Base-by-base conservation (phyloP, 148 eudicot genomes). In the Polygonum maritimum region DNA sequence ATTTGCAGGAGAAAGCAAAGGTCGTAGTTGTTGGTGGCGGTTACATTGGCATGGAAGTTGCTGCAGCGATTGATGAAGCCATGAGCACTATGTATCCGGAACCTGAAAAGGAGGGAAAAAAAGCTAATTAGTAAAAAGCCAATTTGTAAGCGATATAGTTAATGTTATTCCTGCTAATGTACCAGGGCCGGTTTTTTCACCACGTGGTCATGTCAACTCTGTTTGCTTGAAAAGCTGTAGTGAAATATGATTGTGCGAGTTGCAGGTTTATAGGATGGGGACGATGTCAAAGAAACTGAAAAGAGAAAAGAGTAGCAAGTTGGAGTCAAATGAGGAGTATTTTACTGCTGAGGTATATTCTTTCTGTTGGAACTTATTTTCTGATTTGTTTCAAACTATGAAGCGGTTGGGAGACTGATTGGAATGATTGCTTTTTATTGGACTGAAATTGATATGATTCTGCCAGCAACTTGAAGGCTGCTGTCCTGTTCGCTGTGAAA, bases 21-120 rank as follows among this genome's bases (percentile, higher is more conserved):
- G 89, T 92, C 75, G 99, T 91, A 15, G 85, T 95, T 2, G 96
- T 95, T 40, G 99, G 99, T 80, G 99, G 98, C 83, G 99, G 99
- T 73, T 95, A 95, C 78, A 92, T 95, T 78, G 99, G 99, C 80
- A 95, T 95, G 99, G 99, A 95, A 86, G 91, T 92, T 84, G 97
- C 97, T 75, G 99, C 99, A 55, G 97, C 99, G n/a, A n/a, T n/a
- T n/a, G n/a, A n/a, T n/a, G n/a, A n/a, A n/a, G n/a, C n/a, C n/a
- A n/a, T n/a, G n/a, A n/a, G n/a, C n/a, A n/a, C n/a, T n/a, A n/a
- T n/a, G n/a, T n/a, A n/a, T n/a, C n/a, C n/a, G n/a, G n/a, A n/a
- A n/a, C n/a, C n/a, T n/a, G n/a, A n/a, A n/a, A n/a, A n/a, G n/a
- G n/a, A n/a, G n/a, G n/a, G n/a, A n/a, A n/a, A n/a, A n/a, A n/a